Percentiles rank a stretch among this genome's conserved stretches.
phyloP scores from a whole-genome alignment of 768 basidiomycete species.

The Phylloporus scabripes region DNA sequence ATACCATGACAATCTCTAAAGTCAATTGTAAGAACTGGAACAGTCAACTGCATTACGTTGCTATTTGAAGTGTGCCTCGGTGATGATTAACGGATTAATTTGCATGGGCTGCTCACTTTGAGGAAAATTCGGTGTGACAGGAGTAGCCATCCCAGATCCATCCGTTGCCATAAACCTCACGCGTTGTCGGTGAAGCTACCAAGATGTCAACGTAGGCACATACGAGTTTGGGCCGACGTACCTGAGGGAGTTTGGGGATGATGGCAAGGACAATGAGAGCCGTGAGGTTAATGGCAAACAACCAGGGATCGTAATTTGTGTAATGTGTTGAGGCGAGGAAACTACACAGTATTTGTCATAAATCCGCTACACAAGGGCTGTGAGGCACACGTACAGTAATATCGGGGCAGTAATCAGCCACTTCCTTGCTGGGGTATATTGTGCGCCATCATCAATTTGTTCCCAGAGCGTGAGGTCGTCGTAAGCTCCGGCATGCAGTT shows the following conservation, averaged over 20 bases:
- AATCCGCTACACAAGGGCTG: background rate
- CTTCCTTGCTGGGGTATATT: slow-evolving; percentile 97
- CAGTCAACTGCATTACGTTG: slow-evolving; percentile 16
- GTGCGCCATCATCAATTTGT: slow-evolving; percentile 97
- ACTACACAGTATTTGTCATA: slow-evolving; percentile 35
- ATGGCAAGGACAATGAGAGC: slow-evolving; percentile 73
- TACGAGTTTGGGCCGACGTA: slow-evolving; percentile 33
- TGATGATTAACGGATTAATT: slow-evolving; percentile 34
- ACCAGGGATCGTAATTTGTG: slow-evolving; percentile 91
- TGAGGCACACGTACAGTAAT: slow-evolving; percentile 57
- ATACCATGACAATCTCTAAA: slow-evolving; percentile 17
- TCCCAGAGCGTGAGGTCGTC: slow-evolving; percentile 99
- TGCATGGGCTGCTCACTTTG: slow-evolving; percentile 39
- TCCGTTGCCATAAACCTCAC: slow-evolving; percentile 70
- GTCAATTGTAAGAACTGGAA: slow-evolving; percentile 4
- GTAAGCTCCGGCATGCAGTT: slow-evolving; percentile 87
- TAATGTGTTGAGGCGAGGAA: slow-evolving; percentile 98
- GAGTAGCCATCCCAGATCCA: slow-evolving; percentile 61
- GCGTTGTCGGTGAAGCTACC: slow-evolving; percentile 75
- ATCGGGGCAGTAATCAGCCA: slow-evolving; percentile 92
- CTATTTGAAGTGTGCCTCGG: slow-evolving; percentile 43
- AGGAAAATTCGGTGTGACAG: slow-evolving; percentile 54
- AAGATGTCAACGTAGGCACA: slow-evolving; percentile 12
- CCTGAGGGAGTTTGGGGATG: slow-evolving; percentile 94
- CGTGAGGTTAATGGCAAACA: slow-evolving; percentile 87